Evolutionary conservation across 192 early-diverging fungal species (phyloP), one percentile per base, ranked within the genome.

Genomic region (Entrophospora sp.): DNA sequence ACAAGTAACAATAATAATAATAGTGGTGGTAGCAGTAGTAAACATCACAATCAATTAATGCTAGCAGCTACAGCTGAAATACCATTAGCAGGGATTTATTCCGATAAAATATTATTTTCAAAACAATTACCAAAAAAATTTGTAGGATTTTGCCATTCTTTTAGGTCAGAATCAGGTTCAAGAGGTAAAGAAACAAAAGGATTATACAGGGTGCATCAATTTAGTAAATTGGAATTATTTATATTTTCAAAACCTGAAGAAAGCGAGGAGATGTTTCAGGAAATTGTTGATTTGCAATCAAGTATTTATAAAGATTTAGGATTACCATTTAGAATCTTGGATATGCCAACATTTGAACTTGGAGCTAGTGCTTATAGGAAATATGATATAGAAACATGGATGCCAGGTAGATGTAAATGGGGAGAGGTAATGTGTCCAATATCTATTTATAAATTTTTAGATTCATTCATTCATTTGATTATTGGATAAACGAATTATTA

Each of bases 321-420:
- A 7, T 76, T 97, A 34, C 89, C 87, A 53, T 91, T 84, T 70
- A 68, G 86, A 55, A 81, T 94, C 7, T 71, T 97, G 42, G 85
- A 93, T 67, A 97, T 97, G 95, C 90, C 95, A 13, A 92, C 90
- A 0, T 77, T 90, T 34, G 95, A 97, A 77, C 72, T 97, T 36
- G 95, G 95, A 32, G 92, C 92, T 9, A 91, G 88, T 44, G 93
- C 95, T 0, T 90, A 87, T 73, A 81, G 87, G 31, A 97, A 97
- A 46, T 90, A 87, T 60, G 95, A 97, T 59, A 92, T 97, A 61
- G 95, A 97, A 72, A 92, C 91, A 28, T 97, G 95, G 95, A 95
- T 97, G 92, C 93, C 95, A 5, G 95, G 92, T 9, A 77, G 88
- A 49, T 77, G 84, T 27, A 73, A 68, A 9, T 91, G 88, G 89